These are phyloP conservation scores for Lentinus polychrous DNA, from an alignment of 1,284 basidiomycete genomes.

Conservation along the genomic window DNA sequence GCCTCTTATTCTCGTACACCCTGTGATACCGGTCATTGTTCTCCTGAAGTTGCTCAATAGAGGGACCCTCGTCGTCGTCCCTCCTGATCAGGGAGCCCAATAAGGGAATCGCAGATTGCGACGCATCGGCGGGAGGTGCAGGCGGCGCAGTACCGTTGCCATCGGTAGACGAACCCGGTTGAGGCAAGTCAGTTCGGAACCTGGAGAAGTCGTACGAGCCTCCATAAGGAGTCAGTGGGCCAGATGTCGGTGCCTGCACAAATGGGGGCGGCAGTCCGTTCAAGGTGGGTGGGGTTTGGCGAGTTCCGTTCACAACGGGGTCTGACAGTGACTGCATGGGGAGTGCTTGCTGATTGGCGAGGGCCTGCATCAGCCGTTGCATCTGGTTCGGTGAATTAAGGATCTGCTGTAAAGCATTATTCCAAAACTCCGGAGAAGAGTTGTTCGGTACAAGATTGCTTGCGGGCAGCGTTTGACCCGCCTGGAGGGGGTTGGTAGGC, in stretches of 20 bases:
- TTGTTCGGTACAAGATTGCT: conserved; percentile 18
- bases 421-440: conserved; percentile 41
- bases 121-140: background rate
- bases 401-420: conserved; percentile 52
- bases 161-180: conserved; percentile 1
- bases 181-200: conserved; percentile 9
- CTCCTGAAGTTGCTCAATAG: conserved; percentile 34
- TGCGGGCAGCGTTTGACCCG: conserved; percentile 19
- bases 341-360: conserved; percentile 33
- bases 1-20: conserved; percentile 54
- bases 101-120: conserved; percentile 14
- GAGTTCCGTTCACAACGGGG: background rate
- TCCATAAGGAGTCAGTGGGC: conserved; percentile 13
- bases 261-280: too few species aligned
- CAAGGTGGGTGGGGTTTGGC: too few species aligned
- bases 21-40: conserved; percentile 38
- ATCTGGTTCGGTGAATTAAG: conserved; percentile 61
- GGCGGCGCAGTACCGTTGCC: background rate
- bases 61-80: conserved; percentile 20
- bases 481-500: background rate
- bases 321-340: conserved; percentile 10
- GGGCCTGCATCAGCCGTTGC: conserved; percentile 60
- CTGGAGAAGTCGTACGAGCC: conserved; percentile 11
- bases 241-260: conserved; percentile 4
- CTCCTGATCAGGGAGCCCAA: conserved; percentile 6